Evolutionary conservation across 2,329 filamentous ascomycete genomes (phyloP), one percentile per base, ranked within the genome.

Genomic region (Berkeleyomyces basicola): DNA sequence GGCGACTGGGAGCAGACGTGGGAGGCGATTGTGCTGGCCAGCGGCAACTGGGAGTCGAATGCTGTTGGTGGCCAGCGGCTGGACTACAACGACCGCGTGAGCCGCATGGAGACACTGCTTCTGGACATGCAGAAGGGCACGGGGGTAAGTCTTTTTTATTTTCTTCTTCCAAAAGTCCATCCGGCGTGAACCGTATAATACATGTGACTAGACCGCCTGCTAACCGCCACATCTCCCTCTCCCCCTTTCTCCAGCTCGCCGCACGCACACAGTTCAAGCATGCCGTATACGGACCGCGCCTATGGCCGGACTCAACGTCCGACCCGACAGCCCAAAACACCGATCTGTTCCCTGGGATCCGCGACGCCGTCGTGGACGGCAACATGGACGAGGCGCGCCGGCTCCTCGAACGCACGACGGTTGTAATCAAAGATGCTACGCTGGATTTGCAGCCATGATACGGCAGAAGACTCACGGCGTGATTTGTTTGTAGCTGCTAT

Each of bases 191-290:
- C 16, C 49, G 14, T 11, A 6, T 53, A 11, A n/a, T 16, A 7
- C 46, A n/a, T 16, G 6, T 7, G n/a, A 23, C 23, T 47, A n/a
- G n/a, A 23, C 46, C 46, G n/a, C 58, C 3, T 9, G 42, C 59
- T 40, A 11, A 40, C 61, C 7, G 36, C 33, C 16, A 58, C 42
- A 53, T 37, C 44, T 42, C 3, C 33, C 67, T 63, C 59, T 64
- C 40, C 11, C 11, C 5, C 1, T 4, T 9, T 59, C 47, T 63
- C 42, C 63, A 90, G 87, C 81, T 95, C 3, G 88, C 88, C 46
- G 89, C 89, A 68, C 85, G 92, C 67, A 88, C 87, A 4, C 93
- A 97, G 74, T 99, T 90, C 79, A 96, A 95, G 73, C 93, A 96
- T 73, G 81, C 95, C 70, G 76, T 99, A 63, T 95, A 91, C 71